These are phyloP conservation scores for Tolypocladium paradoxum DNA, from an alignment of 2,329 filamentous ascomycete genomes.

Conservation along the genomic window DNA sequence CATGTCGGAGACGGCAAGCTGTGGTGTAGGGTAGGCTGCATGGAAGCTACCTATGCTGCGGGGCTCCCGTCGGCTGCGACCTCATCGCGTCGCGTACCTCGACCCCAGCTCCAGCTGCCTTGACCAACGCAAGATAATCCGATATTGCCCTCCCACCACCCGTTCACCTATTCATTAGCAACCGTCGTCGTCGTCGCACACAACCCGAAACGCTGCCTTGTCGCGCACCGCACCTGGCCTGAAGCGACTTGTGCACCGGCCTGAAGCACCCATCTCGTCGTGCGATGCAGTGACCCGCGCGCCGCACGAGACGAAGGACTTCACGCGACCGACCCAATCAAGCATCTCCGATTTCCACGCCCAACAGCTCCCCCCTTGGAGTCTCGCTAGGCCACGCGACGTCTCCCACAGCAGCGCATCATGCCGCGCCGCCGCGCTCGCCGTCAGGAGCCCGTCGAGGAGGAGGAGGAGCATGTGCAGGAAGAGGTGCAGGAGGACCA, in stretches of 20 bases:
- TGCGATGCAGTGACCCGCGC: conserved; percentile 14
- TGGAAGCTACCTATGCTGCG: neutral
- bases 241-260: neutral
- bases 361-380: neutral
- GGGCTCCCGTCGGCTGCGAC: neutral
- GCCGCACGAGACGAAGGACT: conserved; percentile 7
- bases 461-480: conserved; percentile 15
- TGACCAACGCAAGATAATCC: neutral
- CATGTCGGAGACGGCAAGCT: neutral
- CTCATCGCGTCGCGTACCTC: neutral
- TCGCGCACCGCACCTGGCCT: neutral
- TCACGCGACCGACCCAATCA: conserved; percentile 8
- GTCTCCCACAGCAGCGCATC: conserved; percentile 11
- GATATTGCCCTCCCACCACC: neutral
- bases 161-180: neutral
- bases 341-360: neutral
- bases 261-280: conserved; percentile 3
- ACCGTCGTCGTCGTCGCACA: neutral
- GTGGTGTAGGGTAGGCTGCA: neutral
- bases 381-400: neutral
- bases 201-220: neutral
- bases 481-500: conserved; percentile 4
- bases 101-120: neutral
- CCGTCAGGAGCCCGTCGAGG: conserved; percentile 17
- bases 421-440: conserved; percentile 27